phyloP scores from a whole-genome alignment of 2,329 filamentous ascomycete genomes.

The Neonectria ditissima region DNA sequence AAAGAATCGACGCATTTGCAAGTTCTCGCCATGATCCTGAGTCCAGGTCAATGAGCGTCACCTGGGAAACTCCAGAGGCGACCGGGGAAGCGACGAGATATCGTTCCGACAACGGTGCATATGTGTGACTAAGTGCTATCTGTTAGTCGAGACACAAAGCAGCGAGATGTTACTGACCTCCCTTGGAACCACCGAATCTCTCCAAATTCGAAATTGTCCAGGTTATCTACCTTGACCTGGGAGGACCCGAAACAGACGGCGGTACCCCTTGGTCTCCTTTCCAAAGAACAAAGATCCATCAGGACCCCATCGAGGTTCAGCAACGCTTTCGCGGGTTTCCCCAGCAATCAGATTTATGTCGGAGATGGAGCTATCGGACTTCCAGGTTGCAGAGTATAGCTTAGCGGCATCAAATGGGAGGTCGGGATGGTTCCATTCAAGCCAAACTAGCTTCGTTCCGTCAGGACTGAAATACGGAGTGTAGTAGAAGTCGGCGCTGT shows the following conservation, averaged over 20 bases:
- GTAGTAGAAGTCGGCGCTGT: conserved; percentile 65
- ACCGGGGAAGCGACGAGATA: conserved; percentile 51
- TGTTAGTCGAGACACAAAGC: conserved; percentile 2
- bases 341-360: conserved; percentile 56
- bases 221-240: conserved; percentile 51
- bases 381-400: conserved; percentile 59
- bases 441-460: conserved; percentile 61
- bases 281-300: conserved; percentile 62
- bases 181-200: conserved; percentile 48
- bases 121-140: conserved; percentile 51
- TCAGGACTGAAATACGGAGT: conserved; percentile 62
- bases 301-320: conserved; percentile 63
- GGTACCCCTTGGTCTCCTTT: conserved; percentile 59
- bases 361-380: conserved; percentile 45
- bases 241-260: conserved; percentile 58
- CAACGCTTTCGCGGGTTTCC: conserved; percentile 55
- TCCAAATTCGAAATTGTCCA: conserved; percentile 57
- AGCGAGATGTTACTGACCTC: conserved; percentile 41
- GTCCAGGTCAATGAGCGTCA: conserved; percentile 55
- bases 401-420: conserved; percentile 63
- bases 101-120: conserved; percentile 51
- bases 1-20: conserved; percentile 45
- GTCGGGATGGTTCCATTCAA: conserved; percentile 66
- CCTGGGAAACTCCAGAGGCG: conserved; percentile 48
- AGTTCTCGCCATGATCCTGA: conserved; percentile 47